phyloP scores from a whole-genome alignment of 306 rosid genomes.

The Abrus precatorius region DNA sequence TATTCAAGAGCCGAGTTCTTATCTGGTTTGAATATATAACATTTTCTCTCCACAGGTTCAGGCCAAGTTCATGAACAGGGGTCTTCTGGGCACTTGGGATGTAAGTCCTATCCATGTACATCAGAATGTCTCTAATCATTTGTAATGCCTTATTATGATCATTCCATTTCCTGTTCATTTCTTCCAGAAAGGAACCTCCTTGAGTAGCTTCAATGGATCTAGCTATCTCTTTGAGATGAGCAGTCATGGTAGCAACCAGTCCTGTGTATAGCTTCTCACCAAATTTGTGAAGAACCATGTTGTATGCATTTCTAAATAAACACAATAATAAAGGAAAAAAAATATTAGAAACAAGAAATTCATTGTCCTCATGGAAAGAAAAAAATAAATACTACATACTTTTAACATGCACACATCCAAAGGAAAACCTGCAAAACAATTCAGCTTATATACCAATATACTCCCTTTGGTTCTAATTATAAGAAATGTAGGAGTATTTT shows the following conservation, averaged over 20 bases:
- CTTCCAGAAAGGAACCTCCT: slow-evolving; percentile 82
- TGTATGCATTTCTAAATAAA: slow-evolving; percentile 82
- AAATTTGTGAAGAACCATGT: slow-evolving; percentile 92
- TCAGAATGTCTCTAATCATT: slow-evolving; percentile 82
- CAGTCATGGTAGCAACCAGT: slow-evolving; percentile 73
- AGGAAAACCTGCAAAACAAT: not conserved
- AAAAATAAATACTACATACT: not conserved
- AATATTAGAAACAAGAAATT: slow-evolving; percentile 36
- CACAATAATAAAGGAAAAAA: slow-evolving; percentile 4
- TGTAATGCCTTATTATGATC: slow-evolving; percentile 82
- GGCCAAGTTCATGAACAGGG: slow-evolving; percentile 83
- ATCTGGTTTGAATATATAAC: slow-evolving; percentile 72
- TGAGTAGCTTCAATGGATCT: slow-evolving; percentile 74
- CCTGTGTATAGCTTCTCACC: slow-evolving; percentile 89
- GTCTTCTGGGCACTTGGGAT: slow-evolving; percentile 67
- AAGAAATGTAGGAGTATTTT: too few relatives aligned
- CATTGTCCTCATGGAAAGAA: not conserved
- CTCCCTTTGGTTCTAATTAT: too few relatives aligned
- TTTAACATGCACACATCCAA: slow-evolving; percentile 16
- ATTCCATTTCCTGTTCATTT: slow-evolving; percentile 83
- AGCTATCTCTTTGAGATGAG: slow-evolving; percentile 77
- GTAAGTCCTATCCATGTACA: slow-evolving; percentile 96
- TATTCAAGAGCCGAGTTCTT: slow-evolving; percentile 67
- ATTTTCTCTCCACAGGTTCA: slow-evolving; percentile 86
- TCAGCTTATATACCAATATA: too few relatives aligned